Conservation (phyloP, 495 filamentous ascomycete genomes). For the Penicillium mononematosum region DNA sequence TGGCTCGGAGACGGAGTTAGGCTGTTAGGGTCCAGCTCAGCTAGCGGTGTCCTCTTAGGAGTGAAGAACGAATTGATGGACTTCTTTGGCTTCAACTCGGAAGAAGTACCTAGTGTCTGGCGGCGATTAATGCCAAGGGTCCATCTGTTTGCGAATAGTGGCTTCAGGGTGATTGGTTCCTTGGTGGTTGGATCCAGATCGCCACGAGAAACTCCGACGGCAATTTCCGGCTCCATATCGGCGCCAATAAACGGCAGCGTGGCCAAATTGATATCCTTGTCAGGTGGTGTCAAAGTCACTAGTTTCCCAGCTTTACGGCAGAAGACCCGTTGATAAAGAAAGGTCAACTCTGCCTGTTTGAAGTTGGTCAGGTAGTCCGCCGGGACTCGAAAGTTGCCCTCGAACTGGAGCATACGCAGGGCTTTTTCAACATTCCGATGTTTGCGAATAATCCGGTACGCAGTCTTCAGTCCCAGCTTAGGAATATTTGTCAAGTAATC, state of each 20-base stretch:
- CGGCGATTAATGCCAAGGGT: conserved; percentile 36
- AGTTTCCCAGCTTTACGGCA: conserved; percentile 70
- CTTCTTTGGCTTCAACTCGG: conserved; percentile 59
- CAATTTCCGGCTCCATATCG: conserved; percentile 64
- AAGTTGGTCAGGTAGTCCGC: conserved; percentile 75
- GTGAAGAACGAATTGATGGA: conserved; percentile 80
- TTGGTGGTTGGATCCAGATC: conserved; percentile 92
- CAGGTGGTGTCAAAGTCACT: conserved; percentile 67
- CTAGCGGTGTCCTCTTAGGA: conserved; percentile 71
- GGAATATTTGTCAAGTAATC: conserved; percentile 86
- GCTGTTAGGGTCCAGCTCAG: conserved; percentile 82
- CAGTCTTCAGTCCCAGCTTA: conserved; percentile 88
- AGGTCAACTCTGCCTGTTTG: conserved; percentile 83
- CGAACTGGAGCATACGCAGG: conserved; percentile 79
- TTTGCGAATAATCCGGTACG: conserved; percentile 84
- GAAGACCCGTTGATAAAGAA: conserved; percentile 91
- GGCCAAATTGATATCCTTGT: conserved; percentile 56
- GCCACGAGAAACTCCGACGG: conserved; percentile 73
- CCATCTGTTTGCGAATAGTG: conserved; percentile 25
- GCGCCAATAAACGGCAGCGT: conserved; percentile 78
- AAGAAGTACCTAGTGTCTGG: conserved; percentile 46
- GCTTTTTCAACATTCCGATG: conserved; percentile 82
- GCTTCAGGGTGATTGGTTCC: conserved; percentile 54
- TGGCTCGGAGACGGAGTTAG: conserved; percentile 72
- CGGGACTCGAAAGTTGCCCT: conserved; percentile 79